These are phyloP conservation scores for Flaveria robusta DNA, from an alignment of 129 eudicot genomes.

Conservation along the genomic window DNA sequence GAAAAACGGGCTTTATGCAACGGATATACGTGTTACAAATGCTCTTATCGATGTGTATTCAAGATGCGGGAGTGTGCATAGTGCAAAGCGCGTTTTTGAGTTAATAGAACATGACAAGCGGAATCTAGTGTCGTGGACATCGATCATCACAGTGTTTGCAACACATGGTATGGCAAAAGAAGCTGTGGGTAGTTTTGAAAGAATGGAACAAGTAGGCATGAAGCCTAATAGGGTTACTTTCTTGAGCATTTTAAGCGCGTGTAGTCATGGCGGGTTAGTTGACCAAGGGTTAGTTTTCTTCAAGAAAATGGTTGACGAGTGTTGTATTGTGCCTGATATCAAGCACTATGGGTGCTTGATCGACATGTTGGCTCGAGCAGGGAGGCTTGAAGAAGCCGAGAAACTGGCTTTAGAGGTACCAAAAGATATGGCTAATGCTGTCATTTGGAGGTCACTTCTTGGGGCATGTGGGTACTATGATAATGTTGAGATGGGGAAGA, in stretches of 20 bases:
- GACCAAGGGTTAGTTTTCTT: conserved; percentile 48
- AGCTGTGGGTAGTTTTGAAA: conserved; percentile 45
- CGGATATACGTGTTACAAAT: conserved; percentile 37
- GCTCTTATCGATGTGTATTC: conserved; percentile 62
- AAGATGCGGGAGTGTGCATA: conserved; percentile 49
- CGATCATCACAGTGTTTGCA: conserved; percentile 55
- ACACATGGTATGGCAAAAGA: conserved; percentile 52
- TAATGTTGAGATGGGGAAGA: conserved; percentile 57
- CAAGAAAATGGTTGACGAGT: conserved; percentile 47
- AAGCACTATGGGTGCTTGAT: conserved; percentile 63
- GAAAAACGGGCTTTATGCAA: conserved; percentile 36
- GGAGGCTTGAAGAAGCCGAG: conserved; percentile 62
- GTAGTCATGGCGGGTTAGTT: conserved; percentile 74
- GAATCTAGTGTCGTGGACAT: conserved; percentile 60
- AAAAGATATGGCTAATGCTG: conserved; percentile 39
- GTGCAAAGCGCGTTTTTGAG: conserved; percentile 46
- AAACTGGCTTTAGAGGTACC: conserved; percentile 55
- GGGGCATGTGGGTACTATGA: conserved; percentile 77
- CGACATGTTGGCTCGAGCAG: conserved; percentile 61
- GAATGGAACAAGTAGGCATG: conserved; percentile 55
- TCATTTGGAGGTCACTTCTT: conserved; percentile 75
- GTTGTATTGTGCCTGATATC: conserved; percentile 41
- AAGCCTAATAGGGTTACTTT: conserved; percentile 56
- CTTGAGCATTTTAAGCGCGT: conserved; percentile 55
- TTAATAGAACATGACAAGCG: conserved; percentile 27